Conservation (phyloP, 352 stramenopile species). For the Globisporangium echinulatum region DNA sequence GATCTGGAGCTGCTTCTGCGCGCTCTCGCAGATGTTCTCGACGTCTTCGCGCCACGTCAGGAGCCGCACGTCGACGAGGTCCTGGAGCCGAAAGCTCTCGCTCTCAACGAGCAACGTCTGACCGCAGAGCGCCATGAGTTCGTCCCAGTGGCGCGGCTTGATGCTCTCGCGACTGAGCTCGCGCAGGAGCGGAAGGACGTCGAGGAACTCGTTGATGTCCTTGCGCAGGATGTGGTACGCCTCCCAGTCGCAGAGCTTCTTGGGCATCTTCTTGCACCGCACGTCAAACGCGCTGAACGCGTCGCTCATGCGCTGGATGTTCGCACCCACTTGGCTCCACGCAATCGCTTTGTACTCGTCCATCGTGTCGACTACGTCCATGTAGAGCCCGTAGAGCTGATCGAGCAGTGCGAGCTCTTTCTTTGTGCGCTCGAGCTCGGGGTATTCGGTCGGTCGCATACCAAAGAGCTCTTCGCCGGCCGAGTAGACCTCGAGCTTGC, state of each 20-base stretch:
- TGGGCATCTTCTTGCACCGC: slow-evolving; percentile 79
- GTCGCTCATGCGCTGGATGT: slow-evolving; percentile 60
- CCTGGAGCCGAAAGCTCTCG: slow-evolving; percentile 69
- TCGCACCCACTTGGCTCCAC: slow-evolving; percentile 56
- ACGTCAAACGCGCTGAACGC: slow-evolving; percentile 51
- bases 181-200: slow-evolving; percentile 77
- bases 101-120: slow-evolving; percentile 47
- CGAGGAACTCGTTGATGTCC: slow-evolving; percentile 80
- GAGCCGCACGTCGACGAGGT: slow-evolving; percentile 76
- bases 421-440: slow-evolving; percentile 79
- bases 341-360: slow-evolving; percentile 56
- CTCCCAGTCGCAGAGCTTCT: slow-evolving; percentile 82
- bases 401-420: slow-evolving; percentile 85
- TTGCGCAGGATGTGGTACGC: slow-evolving; percentile 71
- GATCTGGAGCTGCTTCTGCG: slow-evolving; percentile 88
- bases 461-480: slow-evolving; percentile 88
- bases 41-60: slow-evolving; percentile 76
- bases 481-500: slow-evolving; percentile 84
- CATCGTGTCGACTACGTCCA: slow-evolving; percentile 78
- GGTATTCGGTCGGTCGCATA: slow-evolving; percentile 69
- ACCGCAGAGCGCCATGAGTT: slow-evolving; percentile 57
- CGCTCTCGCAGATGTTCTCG: slow-evolving; percentile 86
- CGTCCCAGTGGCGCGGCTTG: slow-evolving; percentile 84
- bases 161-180: slow-evolving; percentile 82
- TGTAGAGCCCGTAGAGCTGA: slow-evolving; percentile 85